phyloP scores from a whole-genome alignment of 495 filamentous ascomycete species.

The Choiromyces venosus region DNA sequence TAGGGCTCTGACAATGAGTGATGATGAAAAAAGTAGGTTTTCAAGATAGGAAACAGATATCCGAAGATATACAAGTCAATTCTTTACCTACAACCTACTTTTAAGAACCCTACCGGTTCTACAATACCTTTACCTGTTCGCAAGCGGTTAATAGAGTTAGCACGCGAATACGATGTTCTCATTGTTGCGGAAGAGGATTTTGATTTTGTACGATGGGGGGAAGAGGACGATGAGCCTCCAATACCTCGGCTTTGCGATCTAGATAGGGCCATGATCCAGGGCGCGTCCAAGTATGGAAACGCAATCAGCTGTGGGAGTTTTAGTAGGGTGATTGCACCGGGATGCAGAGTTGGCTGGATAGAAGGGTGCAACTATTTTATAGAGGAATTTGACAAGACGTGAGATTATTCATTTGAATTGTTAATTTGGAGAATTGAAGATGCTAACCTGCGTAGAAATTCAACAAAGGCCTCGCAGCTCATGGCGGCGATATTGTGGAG shows the following conservation, averaged over 20 bases:
- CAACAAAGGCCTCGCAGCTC: slow-evolving; percentile 60
- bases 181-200: slow-evolving; percentile 81
- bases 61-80: slow-evolving; percentile 73
- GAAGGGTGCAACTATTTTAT: slow-evolving; percentile 65
- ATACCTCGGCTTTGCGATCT: slow-evolving; percentile 70
- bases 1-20: too few species aligned
- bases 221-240: slow-evolving; percentile 47
- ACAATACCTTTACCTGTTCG: slow-evolving; percentile 62
- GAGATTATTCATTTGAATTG: slow-evolving; percentile 39
- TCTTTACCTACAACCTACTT: slow-evolving; percentile 74
- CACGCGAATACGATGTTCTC: slow-evolving; percentile 67
- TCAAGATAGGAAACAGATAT: slow-evolving; percentile 43
- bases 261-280: slow-evolving; percentile 56
- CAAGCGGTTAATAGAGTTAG: slow-evolving; percentile 57
- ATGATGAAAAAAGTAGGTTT: slow-evolving; percentile 15
- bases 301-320: slow-evolving; percentile 73
- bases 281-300: slow-evolving; percentile 60
- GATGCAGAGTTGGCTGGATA: slow-evolving; percentile 71
- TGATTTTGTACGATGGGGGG: slow-evolving; percentile 72
- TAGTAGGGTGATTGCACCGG: slow-evolving; percentile 71
- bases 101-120: slow-evolving; percentile 69
- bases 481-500: slow-evolving; percentile 60
- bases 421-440: slow-evolving; percentile 49
- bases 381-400: slow-evolving; percentile 61
- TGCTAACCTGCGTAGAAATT: slow-evolving; percentile 37